phyloP scores from a whole-genome alignment of 768 basidiomycete genomes.

The Termitomyces eurrhizus region DNA sequence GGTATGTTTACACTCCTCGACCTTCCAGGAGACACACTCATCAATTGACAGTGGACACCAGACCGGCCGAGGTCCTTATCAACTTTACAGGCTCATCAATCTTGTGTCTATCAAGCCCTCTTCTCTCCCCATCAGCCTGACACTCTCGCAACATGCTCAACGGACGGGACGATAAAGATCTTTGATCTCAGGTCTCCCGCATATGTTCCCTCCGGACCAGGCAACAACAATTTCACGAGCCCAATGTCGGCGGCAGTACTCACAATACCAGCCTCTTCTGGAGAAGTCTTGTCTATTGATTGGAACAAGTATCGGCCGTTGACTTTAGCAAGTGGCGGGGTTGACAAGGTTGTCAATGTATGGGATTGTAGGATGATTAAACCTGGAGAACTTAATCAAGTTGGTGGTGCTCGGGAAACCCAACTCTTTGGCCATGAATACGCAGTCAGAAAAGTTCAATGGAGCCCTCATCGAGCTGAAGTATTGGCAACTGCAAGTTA shows the following conservation, averaged over 20 bases:
- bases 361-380: constrained; percentile 91
- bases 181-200: constrained; percentile 74
- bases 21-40: constrained; percentile 1
- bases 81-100: constrained; percentile 79
- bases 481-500: constrained; percentile 72
- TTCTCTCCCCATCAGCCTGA: constrained; percentile 93
- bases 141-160: constrained; percentile 76
- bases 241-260: constrained; percentile 69
- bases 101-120: constrained; percentile 85
- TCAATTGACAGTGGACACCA: constrained; percentile 71
- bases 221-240: constrained; percentile 54
- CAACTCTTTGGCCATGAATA: constrained; percentile 85
- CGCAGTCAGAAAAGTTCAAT: constrained; percentile 84
- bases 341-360: constrained; percentile 71
- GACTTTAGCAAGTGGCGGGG: constrained; percentile 71
- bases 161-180: constrained; percentile 80
- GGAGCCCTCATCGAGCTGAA: constrained; percentile 78
- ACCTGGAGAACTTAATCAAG: constrained; percentile 44
- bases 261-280: constrained; percentile 73
- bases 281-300: constrained; percentile 78
- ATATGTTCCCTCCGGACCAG: constrained; percentile 48
- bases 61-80: constrained; percentile 73
- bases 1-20: constrained; percentile 41
- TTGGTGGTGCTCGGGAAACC: constrained; percentile 70
- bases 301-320: constrained; percentile 93